A percentile compares a stretch with the other conserved stretches of the same genome.
Conservation (phyloP, 495 filamentous ascomycete species). For the Lasiosphaeriaceae sp. region DNA sequence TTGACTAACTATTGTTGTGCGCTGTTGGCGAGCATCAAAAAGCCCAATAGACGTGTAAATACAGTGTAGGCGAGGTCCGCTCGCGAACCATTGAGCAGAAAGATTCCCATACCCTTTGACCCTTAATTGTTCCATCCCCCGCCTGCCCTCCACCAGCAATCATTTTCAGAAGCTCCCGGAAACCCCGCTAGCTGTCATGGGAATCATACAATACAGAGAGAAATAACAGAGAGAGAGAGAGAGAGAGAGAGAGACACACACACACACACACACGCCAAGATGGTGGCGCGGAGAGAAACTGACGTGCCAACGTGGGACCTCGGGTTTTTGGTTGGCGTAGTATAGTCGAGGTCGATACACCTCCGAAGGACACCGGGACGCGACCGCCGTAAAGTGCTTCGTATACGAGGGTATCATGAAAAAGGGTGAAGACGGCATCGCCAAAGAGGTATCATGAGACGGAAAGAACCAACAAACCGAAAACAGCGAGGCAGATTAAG, state of each 20-base stretch:
- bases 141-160: not conserved
- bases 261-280: not conserved
- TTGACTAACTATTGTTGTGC: too few species aligned
- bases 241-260: slow-evolving; percentile 1
- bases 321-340: too few species aligned
- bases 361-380: not conserved
- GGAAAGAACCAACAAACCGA: slow-evolving; percentile 11
- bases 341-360: too few species aligned
- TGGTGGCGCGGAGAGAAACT: not conserved
- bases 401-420: slow-evolving; percentile 12
- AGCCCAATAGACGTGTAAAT: too few species aligned
- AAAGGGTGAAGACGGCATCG: not conserved
- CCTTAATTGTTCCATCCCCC: not conserved
- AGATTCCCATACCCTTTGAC: not conserved
- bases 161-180: not conserved
- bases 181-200: slow-evolving; percentile 6
- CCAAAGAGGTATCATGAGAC: slow-evolving; percentile 30
- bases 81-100: too few species aligned
- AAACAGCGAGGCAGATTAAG: slow-evolving; percentile 6
- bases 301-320: not conserved
- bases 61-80: too few species aligned
- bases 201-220: slow-evolving; percentile 11
- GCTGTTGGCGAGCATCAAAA: too few species aligned
- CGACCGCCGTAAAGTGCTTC: slow-evolving; percentile 1
- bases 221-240: slow-evolving; percentile 1